Base-by-base conservation (phyloP, 2,329 filamentous ascomycete species). In the Trichophyton simii region DNA sequence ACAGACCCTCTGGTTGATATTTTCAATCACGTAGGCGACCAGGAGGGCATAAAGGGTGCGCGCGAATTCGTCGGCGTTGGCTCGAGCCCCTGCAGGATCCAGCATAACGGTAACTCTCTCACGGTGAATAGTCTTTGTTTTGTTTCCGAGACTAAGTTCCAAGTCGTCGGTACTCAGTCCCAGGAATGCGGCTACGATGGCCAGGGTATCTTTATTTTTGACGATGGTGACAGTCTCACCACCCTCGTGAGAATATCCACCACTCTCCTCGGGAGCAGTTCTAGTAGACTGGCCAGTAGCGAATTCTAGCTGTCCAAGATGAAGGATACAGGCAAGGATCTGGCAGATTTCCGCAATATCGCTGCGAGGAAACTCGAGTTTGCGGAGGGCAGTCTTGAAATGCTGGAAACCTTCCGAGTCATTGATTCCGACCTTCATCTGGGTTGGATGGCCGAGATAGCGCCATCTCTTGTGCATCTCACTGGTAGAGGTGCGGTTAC, bases 41-140 rank as follows among this genome's bases (percentile, higher is more conserved):
- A 99, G 80, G 7, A 99, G 84, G 3, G 91, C 92, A 76, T 99
- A 99, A 0, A 99, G 78, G 0, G 92, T 96, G 59, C 92, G 83
- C 3, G 94, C 91, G 57, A 99, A 83, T 74, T 97, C 94, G 70
- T 97, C 91, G 15, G 94, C 94, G 67, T 96, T 96, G 44, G 85
- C 87, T 58, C 91, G 87, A 54, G 94, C 94, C 44, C 94, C 94
- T 62, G 85, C 86, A 5, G 92, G 89, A 70, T 99, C 94, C 38
- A 99, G 82, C 91, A 99, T 95, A 66, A 99, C 89, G 0, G 94
- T 99, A n/a, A 99, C 94, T 60, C 94, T 87, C 78, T 99, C 94
- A 65, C 91, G 88, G 71, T 95, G 89, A 61, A 99, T 87, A 67
- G 94, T 96, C 80, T 95, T 96, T 20, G 91, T 97, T 77, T 95